Evolutionary conservation across 768 basidiomycete genomes (phyloP).

Genomic region (Boletales sp.): DNA sequence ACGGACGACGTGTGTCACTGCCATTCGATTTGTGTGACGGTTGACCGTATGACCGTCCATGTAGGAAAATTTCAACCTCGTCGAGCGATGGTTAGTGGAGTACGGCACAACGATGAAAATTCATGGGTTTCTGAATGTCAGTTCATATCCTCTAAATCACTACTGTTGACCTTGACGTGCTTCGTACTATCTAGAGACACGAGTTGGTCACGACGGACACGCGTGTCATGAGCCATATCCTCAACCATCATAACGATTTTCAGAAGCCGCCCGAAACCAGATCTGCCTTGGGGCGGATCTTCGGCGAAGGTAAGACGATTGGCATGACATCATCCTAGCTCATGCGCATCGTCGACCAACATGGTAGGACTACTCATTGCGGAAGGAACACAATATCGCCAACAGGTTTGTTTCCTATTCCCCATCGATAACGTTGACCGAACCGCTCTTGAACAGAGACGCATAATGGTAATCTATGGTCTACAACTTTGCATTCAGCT

Average conservation of each 20-base stretch:
- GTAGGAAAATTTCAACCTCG: conserved; percentile 28
- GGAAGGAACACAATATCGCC: conserved; percentile 38
- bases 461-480: conserved; percentile 25
- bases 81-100: conserved; percentile 44
- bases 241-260: conserved; percentile 53
- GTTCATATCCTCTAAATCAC: conserved; percentile 6
- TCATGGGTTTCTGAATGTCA: conserved; percentile 42
- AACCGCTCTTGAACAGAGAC: conserved; percentile 10
- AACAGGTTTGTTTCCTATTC: conserved; percentile 29
- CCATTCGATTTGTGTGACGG: not conserved
- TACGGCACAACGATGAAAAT: conserved; percentile 48
- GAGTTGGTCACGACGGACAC: conserved; percentile 58
- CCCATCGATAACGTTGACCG: not conserved
- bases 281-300: conserved; percentile 36
- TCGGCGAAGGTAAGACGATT: conserved; percentile 35
- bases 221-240: conserved; percentile 60
- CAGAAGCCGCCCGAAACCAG: conserved; percentile 48
- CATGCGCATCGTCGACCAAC: not conserved
- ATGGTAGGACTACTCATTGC: conserved; percentile 45
- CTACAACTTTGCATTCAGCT: not conserved
- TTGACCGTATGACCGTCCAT: not conserved
- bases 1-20: conserved; percentile 35
- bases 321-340: not conserved
- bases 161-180: not conserved
- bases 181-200: conserved; percentile 11